Conservation (phyloP, 495 filamentous ascomycete genomes). For the Aspergillus bridgeri region DNA sequence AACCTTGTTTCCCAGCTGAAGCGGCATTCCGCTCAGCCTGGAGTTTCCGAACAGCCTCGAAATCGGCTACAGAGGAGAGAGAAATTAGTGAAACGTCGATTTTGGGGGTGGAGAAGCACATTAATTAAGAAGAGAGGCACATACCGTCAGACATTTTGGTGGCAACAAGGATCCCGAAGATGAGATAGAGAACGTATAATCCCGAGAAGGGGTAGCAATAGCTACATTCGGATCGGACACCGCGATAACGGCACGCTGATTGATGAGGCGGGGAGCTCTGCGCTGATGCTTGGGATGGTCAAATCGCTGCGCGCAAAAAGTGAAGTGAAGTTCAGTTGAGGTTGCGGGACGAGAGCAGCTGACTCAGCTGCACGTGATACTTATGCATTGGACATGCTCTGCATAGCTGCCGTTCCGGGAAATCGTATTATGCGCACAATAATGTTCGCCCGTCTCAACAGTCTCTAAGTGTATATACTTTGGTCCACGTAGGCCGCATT, state of each 20-base stretch:
- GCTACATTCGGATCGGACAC: conserved; percentile 42
- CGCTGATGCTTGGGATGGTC: background rate
- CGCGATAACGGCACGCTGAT: conserved; percentile 30
- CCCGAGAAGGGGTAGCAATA: conserved; percentile 29
- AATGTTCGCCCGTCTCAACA: too few relatives aligned
- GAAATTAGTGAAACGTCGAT: conserved; percentile 16
- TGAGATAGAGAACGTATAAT: conserved; percentile 28
- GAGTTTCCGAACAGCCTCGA: conserved; percentile 75
- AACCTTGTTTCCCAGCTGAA: conserved; percentile 78
- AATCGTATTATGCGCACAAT: background rate
- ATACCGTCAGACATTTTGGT: conserved; percentile 60
- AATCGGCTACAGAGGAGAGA: conserved; percentile 57
- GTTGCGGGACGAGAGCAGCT: background rate
- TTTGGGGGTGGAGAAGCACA: conserved; percentile 6
- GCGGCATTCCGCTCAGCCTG: conserved; percentile 91
- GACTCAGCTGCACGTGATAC: background rate
- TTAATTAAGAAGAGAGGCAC: conserved; percentile 20
- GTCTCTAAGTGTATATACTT: too few relatives aligned
- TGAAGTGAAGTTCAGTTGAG: background rate
- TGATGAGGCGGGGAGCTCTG: background rate
- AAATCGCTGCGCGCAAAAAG: background rate
- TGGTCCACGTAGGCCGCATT: too few relatives aligned
- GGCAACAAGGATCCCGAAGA: conserved; percentile 18
- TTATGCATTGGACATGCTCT: background rate
- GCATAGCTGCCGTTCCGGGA: background rate